Evolutionary conservation across 1,284 basidiomycete species (phyloP).

Genomic region (Trichosporon asahii): DNA sequence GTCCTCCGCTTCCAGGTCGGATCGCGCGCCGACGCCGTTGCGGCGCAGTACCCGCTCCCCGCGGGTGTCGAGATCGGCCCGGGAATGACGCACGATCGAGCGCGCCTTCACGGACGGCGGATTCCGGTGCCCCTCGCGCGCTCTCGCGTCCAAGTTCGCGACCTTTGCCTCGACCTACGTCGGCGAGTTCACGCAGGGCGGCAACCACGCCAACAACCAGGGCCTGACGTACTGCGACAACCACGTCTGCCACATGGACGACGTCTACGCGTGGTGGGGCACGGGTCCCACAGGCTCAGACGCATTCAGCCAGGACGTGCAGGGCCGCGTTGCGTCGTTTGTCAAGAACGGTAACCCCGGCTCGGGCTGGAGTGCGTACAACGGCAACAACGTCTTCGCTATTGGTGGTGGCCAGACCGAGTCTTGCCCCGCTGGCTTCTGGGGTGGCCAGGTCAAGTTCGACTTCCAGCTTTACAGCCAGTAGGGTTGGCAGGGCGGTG

Average conservation of each 20-base stretch:
- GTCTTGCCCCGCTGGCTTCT: conserved; percentile 33
- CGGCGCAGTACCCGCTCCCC: conserved; percentile 44
- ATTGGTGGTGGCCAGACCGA: conserved; percentile 26
- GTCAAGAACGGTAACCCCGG: conserved; percentile 34
- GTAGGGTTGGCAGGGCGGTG: background rate
- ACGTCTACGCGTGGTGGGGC: conserved; percentile 42
- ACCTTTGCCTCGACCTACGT: conserved; percentile 67
- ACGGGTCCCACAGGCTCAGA: conserved; percentile 18
- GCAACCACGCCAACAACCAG: conserved; percentile 64
- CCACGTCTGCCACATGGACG: conserved; percentile 45
- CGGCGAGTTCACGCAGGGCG: conserved; percentile 65
- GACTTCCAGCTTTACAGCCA: conserved; percentile 39
- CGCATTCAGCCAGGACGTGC: background rate
- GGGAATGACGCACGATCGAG: conserved; percentile 49
- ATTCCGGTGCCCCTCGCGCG: conserved; percentile 62
- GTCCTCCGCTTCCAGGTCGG: conserved; percentile 31
- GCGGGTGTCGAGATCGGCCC: conserved; percentile 20
- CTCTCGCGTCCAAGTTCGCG: conserved; percentile 62
- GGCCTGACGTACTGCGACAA: conserved; percentile 31
- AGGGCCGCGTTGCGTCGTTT: conserved; percentile 35
- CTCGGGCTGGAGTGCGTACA: background rate
- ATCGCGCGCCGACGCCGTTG: conserved; percentile 23
- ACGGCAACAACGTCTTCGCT: conserved; percentile 16
- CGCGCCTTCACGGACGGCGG: conserved; percentile 61
- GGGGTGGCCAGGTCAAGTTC: conserved; percentile 31